Evolutionary conservation across 495 filamentous ascomycete species (phyloP).

Genomic region (Aspergillus bridgeri): DNA sequence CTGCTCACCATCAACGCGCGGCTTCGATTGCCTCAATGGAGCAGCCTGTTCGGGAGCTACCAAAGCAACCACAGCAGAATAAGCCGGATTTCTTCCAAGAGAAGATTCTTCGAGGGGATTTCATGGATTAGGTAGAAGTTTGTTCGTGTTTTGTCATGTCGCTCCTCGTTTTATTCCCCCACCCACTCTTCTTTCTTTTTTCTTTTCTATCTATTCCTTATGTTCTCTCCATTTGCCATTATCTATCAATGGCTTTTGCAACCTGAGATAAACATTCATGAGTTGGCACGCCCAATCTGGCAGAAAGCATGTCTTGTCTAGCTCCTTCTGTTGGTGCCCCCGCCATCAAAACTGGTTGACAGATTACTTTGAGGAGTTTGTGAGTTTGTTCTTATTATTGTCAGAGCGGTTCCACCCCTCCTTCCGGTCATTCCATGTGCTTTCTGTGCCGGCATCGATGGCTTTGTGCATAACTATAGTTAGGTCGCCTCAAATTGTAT

Average conservation of each 20-base stretch:
- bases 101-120: conserved; percentile 93
- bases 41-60: conserved; percentile 64
- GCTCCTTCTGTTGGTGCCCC: background rate
- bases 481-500: background rate
- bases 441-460: background rate
- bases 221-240: background rate
- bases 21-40: conserved; percentile 69
- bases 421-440: background rate
- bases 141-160: too few relatives aligned
- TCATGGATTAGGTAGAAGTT: conserved; percentile 73
- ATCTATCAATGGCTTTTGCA: too few relatives aligned
- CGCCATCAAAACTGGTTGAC: background rate
- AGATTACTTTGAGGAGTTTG: background rate
- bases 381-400: background rate
- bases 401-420: background rate
- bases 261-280: too few relatives aligned
- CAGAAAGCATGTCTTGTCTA: too few relatives aligned
- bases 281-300: too few relatives aligned
- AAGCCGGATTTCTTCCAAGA: conserved; percentile 93
- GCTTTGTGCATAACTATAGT: background rate
- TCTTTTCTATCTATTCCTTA: background rate
- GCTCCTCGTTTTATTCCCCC: background rate
- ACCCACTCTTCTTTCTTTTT: background rate
- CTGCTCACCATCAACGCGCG: conserved; percentile 45
- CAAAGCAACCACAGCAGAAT: conserved; percentile 59